These are phyloP conservation scores for Eucalyptus sp. DNA, from an alignment of 345 rosid species.

Conservation along the genomic window DNA sequence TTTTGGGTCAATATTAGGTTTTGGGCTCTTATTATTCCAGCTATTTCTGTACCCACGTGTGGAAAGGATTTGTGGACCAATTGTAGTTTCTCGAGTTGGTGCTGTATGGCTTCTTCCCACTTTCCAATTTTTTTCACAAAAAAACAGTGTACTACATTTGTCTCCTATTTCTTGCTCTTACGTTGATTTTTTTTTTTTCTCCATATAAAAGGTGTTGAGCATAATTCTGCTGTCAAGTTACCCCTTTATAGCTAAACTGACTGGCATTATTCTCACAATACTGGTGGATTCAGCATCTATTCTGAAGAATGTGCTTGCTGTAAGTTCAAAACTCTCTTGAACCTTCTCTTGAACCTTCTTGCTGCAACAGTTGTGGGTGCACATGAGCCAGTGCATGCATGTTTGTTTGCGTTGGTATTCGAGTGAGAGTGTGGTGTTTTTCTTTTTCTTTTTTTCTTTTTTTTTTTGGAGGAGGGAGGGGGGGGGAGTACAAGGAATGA, in stretches of 20 bases:
- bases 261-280: slow-evolving; percentile 14
- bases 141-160: neutral
- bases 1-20: slow-evolving; percentile 3
- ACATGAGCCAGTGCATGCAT: neutral
- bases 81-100: slow-evolving; percentile 26
- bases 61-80: slow-evolving; percentile 31
- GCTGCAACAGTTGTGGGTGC: neutral
- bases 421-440: neutral
- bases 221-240: slow-evolving; percentile 27
- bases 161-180: neutral
- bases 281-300: slow-evolving; percentile 27
- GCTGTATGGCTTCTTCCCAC: slow-evolving; percentile 13
- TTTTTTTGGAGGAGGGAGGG: too few relatives aligned
- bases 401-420: neutral
- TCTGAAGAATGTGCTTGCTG: slow-evolving; percentile 31
- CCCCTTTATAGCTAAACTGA: slow-evolving; percentile 25
- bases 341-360: neutral
- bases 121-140: neutral
- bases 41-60: slow-evolving; percentile 25
- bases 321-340: slow-evolving; percentile 6
- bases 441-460: too few relatives aligned
- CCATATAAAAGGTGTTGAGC: slow-evolving; percentile 16
- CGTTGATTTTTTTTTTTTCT: neutral
- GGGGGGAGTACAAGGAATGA: neutral
- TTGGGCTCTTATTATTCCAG: slow-evolving; percentile 41